Base-by-base conservation (phyloP, 805 yeast genomes). In the Crinitomyces ghanaensis region DNA sequence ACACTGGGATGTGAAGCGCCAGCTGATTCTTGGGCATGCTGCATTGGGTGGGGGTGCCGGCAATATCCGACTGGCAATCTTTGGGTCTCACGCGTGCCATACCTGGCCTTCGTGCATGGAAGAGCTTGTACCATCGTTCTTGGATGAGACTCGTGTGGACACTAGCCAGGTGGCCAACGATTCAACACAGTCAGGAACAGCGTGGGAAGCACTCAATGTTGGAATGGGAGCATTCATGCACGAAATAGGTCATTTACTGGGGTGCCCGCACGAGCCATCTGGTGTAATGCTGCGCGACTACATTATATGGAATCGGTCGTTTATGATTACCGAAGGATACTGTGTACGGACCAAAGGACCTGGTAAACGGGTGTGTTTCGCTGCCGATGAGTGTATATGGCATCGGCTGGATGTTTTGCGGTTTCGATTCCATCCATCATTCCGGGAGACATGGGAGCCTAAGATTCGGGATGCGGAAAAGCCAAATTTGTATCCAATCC, bases 191-290 rank as follows among this genome's bases (percentile, higher is more conserved):
- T 79, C 94, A 53, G 80, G 91, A 0, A 68, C 93, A 1, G 69
- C 77, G 36, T 91, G 95, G 95, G 96, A 88, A 56, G 80, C 93
- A 48, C 57, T 80, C 28, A 78, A 80, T 39, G 69, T 88, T 23
- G 82, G 95, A 1, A 51, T 82, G 46, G 97, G 98, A 28, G 96
- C 97, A 0, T 86, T 85, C 46, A 66, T 86, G 78, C 97, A 88
- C 55, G 97, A 88, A 52, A 77, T 88, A 33, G 97, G 98, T 1
- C 97, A 88, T 53, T 60, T 73, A 18, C 62, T 88, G 26, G 95
- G 95, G 1, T 80, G 88, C 42, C 96, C 97, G 1, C 97, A 88
- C 57, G 91, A 85, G 54, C 80, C 76, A 9, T 62, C 67, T 43
- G 97, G 97, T 13, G 79, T 88, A 18, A 91, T 88, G 97, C 58